Evolutionary conservation across 805 yeast species (phyloP), one percentile per base, ranked within the genome.

Genomic region (Barnettozyma botsteinii): DNA sequence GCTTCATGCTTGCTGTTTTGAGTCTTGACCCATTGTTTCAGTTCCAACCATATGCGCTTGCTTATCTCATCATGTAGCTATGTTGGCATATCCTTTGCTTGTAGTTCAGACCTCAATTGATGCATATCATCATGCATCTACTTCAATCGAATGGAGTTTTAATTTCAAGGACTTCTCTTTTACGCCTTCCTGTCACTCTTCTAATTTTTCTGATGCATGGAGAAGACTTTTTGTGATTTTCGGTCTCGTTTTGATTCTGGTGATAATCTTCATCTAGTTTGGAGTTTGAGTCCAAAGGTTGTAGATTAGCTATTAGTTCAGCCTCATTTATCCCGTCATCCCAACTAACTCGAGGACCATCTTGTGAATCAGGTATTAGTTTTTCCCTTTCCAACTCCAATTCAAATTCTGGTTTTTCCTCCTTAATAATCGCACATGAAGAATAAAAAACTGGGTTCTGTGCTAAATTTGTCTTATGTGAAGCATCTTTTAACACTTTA

Each of bases 291-390:
- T 6, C 23, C 30, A 27, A 27, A 11, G 11, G 10, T 27, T 14
- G 23, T 21, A 21, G 23, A 21, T 21, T 21, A 7, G 23, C 23
- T 21, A 21, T 7, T 7, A 29, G 14, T 11, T 18, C 21, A 18
- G 18, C 14, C 7, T 29, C 32, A 12, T 33, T 20, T 11, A 18
- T 20, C 2, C 38, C 38, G n/a, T 24, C 36, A 30, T 40, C 38
- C 49, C 49, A 45, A 4, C 26, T 13, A 13, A 45, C 36, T 13
- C 29, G 15, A 7, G 19, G 21, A 13, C 26, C 34, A n/a, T 26
- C 21, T 4, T 25, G 38, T 11, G 21, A 12, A 6, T 12, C 13
- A 5, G n/a, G 17, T 12, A 19, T 22, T 25, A 12, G 23, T 20
- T 43, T 43, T 22, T 40, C 37, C 20, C 18, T 25, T 12, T 29